These are phyloP conservation scores for Achaetomium macrosporum DNA, from an alignment of 2,329 filamentous ascomycete species.

Conservation along the genomic window DNA sequence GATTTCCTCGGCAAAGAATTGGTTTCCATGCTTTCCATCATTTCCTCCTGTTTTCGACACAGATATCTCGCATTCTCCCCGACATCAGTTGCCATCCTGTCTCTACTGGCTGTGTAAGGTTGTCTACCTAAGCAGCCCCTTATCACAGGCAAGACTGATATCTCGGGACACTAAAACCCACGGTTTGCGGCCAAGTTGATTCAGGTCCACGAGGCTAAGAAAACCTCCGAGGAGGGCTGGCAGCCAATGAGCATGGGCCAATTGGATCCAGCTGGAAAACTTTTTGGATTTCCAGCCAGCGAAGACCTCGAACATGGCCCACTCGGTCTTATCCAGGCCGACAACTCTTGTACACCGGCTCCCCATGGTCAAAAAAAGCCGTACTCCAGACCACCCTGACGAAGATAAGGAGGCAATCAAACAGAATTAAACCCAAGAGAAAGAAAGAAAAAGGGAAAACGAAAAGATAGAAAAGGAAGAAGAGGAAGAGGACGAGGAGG, in stretches of 20 bases:
- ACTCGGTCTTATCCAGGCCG: background rate
- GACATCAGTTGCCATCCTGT: background rate
- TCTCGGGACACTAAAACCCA: slow-evolving; percentile 4
- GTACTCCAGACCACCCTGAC: no score
- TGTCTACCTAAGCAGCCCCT: background rate
- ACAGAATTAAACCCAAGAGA: no score
- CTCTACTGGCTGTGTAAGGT: no score
- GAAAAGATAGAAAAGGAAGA: no score
- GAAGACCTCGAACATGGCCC: background rate
- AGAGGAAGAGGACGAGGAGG: no score
- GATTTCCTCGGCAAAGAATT: background rate
- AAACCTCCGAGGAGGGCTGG: slow-evolving; percentile 9
- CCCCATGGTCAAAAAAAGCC: no score
- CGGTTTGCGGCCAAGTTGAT: slow-evolving; percentile 12
- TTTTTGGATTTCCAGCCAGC: slow-evolving; percentile 8
- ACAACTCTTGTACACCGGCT: no score
- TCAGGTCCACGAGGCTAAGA: slow-evolving; percentile 21
- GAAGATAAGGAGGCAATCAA: no score
- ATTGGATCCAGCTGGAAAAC: slow-evolving; percentile 13
- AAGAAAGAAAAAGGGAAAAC: no score
- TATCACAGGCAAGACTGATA: slow-evolving; percentile 4
- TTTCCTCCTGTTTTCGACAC: no score
- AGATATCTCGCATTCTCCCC: background rate
- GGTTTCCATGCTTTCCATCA: no score
- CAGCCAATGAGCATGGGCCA: slow-evolving; percentile 15